Percentiles rank a stretch among this genome's conserved stretches.
These are phyloP conservation scores for Dryas octopetala DNA, from an alignment of 306 rosid genomes.

Conservation along the genomic window DNA sequence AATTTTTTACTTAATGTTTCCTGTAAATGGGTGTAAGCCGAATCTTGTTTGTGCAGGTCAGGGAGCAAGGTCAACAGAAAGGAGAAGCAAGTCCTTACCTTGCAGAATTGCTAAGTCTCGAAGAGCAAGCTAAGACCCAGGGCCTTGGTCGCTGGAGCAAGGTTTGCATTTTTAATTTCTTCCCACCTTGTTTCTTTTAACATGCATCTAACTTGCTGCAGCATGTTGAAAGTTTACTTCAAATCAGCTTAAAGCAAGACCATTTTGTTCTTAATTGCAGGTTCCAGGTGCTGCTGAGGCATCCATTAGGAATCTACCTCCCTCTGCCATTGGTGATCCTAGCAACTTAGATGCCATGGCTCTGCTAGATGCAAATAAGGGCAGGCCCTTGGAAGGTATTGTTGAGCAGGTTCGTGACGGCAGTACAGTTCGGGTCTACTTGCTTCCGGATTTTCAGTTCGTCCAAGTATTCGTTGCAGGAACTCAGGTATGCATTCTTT, in stretches of 20 bases:
- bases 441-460: conserved; percentile 93
- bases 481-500: conserved; percentile 58
- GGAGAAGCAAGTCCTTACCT: conserved; percentile 90
- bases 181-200: background rate
- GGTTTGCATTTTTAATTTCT: conserved; percentile 43
- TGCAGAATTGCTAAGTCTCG: conserved; percentile 67
- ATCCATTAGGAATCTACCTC: conserved; percentile 74
- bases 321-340: conserved; percentile 84
- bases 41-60: conserved; percentile 54
- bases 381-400: conserved; percentile 76
- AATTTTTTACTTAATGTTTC: background rate
- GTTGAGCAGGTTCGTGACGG: conserved; percentile 98
- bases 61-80: conserved; percentile 89
- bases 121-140: conserved; percentile 85
- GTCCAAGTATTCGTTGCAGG: conserved; percentile 94
- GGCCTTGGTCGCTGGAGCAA: conserved; percentile 96
- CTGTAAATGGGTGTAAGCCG: conserved; percentile 15
- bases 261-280: conserved; percentile 46
- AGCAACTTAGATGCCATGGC: conserved; percentile 81
- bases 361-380: conserved; percentile 76
- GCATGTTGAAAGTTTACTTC: background rate
- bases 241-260: background rate
- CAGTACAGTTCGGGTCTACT: conserved; percentile 74
- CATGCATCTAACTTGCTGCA: background rate
- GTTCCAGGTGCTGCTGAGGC: conserved; percentile 79